Evolutionary conservation across 306 rosid genomes (phyloP).

Genomic region (Lotus japonicus): DNA sequence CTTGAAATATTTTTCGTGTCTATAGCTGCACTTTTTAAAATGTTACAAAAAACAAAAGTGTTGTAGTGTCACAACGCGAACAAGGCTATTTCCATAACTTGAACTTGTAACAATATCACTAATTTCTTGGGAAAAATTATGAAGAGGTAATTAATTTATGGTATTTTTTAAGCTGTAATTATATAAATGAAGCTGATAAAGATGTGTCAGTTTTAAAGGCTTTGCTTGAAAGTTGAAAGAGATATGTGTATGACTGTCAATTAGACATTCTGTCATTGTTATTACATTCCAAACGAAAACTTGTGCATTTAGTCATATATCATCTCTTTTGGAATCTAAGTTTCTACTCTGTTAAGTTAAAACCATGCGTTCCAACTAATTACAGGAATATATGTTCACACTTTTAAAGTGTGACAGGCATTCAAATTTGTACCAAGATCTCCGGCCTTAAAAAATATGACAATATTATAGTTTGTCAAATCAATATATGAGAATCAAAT

Average conservation of each 20-base stretch:
- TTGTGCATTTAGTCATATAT: not conserved
- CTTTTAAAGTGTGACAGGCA: slow-evolving; percentile 12
- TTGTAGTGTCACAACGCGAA: too few relatives aligned
- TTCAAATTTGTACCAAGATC: slow-evolving; percentile 13
- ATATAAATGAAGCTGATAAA: not conserved
- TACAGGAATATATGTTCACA: slow-evolving; percentile 34
- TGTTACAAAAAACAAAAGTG: too few relatives aligned
- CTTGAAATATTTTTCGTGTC: too few relatives aligned
- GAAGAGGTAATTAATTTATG: not conserved
- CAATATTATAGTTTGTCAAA: not conserved
- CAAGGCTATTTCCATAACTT: too few relatives aligned
- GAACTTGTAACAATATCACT: too few relatives aligned
- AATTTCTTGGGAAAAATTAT: not conserved
- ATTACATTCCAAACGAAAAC: slow-evolving; percentile 9
- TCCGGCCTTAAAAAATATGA: not conserved
- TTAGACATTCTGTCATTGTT: not conserved
- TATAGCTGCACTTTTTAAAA: too few relatives aligned
- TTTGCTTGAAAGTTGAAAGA: slow-evolving; percentile 1
- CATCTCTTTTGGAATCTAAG: slow-evolving; percentile 19
- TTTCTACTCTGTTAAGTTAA: not conserved
- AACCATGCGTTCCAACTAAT: slow-evolving; percentile 7
- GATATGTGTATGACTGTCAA: not conserved
- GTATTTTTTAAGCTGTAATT: not conserved
- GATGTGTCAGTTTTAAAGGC: not conserved
- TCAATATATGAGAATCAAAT: slow-evolving; percentile 23